Evolutionary conservation across 2,329 filamentous ascomycete species (phyloP).

Genomic region (Mycosphaerella sp.): DNA sequence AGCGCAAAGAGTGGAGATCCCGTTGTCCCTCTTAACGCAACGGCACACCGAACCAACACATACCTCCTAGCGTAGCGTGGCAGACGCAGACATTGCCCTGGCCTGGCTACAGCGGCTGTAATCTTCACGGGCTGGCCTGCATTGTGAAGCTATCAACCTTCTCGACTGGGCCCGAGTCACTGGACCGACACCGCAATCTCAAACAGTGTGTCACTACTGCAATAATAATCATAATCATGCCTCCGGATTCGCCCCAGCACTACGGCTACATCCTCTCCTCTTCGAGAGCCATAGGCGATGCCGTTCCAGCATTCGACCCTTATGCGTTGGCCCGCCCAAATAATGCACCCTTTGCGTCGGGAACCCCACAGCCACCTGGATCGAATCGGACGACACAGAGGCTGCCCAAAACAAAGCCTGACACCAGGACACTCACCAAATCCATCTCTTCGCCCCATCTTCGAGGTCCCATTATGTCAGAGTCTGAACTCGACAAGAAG

Average conservation of each 20-base stretch:
- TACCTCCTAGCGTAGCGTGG: no score
- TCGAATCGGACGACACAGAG: conserved; percentile 25
- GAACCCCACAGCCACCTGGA: conserved; percentile 16
- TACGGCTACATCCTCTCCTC: conserved; percentile 13
- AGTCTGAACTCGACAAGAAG: conserved; percentile 54
- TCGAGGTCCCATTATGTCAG: conserved; percentile 41
- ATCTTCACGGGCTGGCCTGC: background rate
- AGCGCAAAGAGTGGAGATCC: background rate
- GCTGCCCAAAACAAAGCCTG: conserved; percentile 36
- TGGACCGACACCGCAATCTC: conserved; percentile 13
- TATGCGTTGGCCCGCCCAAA: conserved; percentile 16
- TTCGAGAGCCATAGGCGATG: conserved; percentile 10
- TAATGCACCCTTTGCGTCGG: conserved; percentile 14
- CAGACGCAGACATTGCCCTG: background rate
- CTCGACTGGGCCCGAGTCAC: conserved; percentile 4
- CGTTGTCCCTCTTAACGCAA: background rate
- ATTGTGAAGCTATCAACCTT: conserved; percentile 1
- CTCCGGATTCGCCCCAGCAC: conserved; percentile 11
- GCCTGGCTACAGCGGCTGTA: background rate
- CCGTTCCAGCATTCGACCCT: conserved; percentile 11
- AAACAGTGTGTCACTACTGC: conserved; percentile 14
- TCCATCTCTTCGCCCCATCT: conserved; percentile 44
- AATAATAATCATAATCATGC: conserved; percentile 4
- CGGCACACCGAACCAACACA: background rate
- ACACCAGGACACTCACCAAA: conserved; percentile 36